These are phyloP conservation scores for Penicillium sp. DNA, from an alignment of 2,329 filamentous ascomycete species.

Conservation along the genomic window DNA sequence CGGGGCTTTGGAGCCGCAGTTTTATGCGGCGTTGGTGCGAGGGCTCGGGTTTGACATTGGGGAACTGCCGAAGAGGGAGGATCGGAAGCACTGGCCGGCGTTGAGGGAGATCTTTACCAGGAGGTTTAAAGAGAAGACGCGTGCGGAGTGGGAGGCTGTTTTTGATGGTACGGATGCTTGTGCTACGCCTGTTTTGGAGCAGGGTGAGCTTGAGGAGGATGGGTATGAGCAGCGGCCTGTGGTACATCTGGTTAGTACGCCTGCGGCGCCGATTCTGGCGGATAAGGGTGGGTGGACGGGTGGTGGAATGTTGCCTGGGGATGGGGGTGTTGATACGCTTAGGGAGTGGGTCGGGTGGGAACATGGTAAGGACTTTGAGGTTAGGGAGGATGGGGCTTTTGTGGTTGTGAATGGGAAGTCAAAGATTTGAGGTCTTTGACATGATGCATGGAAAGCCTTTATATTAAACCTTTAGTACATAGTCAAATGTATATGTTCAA, in stretches of 20 bases:
- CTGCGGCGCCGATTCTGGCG: conserved; percentile 57
- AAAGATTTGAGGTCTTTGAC: not conserved
- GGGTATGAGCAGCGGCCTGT: conserved; percentile 51
- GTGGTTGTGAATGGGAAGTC: conserved; percentile 47
- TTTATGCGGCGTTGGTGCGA: conserved; percentile 68
- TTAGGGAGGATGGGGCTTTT: conserved; percentile 60
- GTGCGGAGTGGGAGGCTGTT: conserved; percentile 76
- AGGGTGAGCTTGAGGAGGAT: conserved; percentile 65
- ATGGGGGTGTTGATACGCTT: conserved; percentile 70
- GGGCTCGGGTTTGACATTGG: conserved; percentile 61
- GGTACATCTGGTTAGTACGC: conserved; percentile 63
- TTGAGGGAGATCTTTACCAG: conserved; percentile 61
- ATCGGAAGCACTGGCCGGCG: conserved; percentile 66
- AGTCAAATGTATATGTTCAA: not conserved
- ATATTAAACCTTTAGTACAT: not conserved
- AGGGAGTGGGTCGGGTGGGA: conserved; percentile 75
- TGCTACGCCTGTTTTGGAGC: conserved; percentile 80
- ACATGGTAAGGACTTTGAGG: conserved; percentile 68
- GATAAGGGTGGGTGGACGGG: conserved; percentile 70
- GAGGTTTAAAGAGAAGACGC: conserved; percentile 67
- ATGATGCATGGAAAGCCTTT: not conserved
- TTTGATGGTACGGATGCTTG: conserved; percentile 94
- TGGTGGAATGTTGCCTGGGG: conserved; percentile 60
- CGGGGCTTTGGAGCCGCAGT: conserved; percentile 86
- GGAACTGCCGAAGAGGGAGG: conserved; percentile 52